These are phyloP conservation scores for Talaromyces sp. DNA, from an alignment of 2,329 filamentous ascomycete genomes.

Conservation along the genomic window DNA sequence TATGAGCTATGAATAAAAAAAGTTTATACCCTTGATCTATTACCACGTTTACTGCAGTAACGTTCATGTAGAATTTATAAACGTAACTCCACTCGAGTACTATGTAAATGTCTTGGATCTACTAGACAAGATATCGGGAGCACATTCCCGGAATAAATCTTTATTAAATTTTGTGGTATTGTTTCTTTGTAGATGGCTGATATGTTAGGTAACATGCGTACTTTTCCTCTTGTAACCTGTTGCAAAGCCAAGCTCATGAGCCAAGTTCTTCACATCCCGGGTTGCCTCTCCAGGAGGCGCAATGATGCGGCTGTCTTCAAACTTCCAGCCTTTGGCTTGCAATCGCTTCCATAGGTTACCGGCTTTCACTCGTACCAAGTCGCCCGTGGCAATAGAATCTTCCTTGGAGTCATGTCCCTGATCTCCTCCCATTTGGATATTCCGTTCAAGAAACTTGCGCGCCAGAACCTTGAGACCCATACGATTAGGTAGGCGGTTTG, in stretches of 20 bases:
- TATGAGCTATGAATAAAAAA: slow-evolving; percentile 27
- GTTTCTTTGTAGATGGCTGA: too few relatives aligned
- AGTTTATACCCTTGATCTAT: slow-evolving; percentile 25
- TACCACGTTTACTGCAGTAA: too few relatives aligned
- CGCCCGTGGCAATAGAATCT: slow-evolving; percentile 85
- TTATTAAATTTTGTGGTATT: too few relatives aligned
- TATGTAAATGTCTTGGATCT: neutral
- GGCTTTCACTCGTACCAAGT: slow-evolving; percentile 75
- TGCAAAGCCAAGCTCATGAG: slow-evolving; percentile 17
- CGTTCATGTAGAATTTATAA: neutral
- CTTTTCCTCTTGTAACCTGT: slow-evolving; percentile 31
- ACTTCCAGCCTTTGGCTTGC: slow-evolving; percentile 67
- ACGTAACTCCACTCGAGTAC: too few relatives aligned
- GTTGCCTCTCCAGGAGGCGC: slow-evolving; percentile 27
- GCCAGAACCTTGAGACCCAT: slow-evolving; percentile 76
- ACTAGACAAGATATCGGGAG: too few relatives aligned
- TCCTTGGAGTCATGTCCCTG: slow-evolving; percentile 88
- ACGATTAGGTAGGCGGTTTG: slow-evolving; percentile 71
- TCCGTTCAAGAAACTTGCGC: slow-evolving; percentile 67
- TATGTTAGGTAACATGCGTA: neutral
- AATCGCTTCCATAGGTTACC: slow-evolving; percentile 70
- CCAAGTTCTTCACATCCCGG: slow-evolving; percentile 6
- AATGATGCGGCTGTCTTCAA: slow-evolving; percentile 54
- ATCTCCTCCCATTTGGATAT: slow-evolving; percentile 72
- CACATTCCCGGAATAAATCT: too few relatives aligned